Evolutionary conservation across 257 asterid genomes (phyloP).

Genomic region (Parsonsia alboflavescens): DNA sequence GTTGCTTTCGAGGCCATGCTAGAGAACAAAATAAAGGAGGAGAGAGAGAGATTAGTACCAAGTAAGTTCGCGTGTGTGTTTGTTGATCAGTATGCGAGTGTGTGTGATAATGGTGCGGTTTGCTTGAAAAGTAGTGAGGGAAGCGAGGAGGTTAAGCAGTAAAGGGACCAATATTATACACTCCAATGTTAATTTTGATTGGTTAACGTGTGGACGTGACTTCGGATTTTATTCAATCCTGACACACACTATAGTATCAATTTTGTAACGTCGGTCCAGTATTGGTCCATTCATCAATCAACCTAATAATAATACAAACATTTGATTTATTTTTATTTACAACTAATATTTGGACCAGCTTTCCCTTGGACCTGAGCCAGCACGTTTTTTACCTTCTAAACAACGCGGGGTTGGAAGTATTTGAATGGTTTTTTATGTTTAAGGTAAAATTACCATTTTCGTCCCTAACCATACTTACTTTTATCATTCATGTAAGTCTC

Average conservation of each 20-base stretch:
- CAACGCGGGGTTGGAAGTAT: no score
- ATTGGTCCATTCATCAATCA: background rate
- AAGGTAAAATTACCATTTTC: no score
- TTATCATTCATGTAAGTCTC: no score
- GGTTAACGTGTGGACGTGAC: background rate
- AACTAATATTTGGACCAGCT: no score
- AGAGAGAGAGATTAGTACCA: conserved; percentile 19
- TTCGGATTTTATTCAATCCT: background rate
- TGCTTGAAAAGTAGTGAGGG: conserved; percentile 24
- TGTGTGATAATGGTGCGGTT: conserved; percentile 19
- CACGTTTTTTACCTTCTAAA: no score
- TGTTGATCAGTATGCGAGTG: conserved; percentile 5
- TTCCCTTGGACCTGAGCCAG: no score
- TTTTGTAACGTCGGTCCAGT: background rate
- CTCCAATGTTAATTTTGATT: background rate
- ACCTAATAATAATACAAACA: background rate
- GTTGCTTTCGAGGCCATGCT: conserved; percentile 54
- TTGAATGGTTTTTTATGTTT: no score
- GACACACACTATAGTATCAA: background rate
- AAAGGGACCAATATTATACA: background rate
- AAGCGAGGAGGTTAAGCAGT: background rate
- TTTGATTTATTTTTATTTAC: no score
- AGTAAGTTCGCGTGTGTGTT: conserved; percentile 7
- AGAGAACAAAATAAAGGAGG: conserved; percentile 34
- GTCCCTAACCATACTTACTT: no score